These are phyloP conservation scores for Diddensiella santjacobensis DNA, from an alignment of 805 yeast genomes.

Conservation along the genomic window DNA sequence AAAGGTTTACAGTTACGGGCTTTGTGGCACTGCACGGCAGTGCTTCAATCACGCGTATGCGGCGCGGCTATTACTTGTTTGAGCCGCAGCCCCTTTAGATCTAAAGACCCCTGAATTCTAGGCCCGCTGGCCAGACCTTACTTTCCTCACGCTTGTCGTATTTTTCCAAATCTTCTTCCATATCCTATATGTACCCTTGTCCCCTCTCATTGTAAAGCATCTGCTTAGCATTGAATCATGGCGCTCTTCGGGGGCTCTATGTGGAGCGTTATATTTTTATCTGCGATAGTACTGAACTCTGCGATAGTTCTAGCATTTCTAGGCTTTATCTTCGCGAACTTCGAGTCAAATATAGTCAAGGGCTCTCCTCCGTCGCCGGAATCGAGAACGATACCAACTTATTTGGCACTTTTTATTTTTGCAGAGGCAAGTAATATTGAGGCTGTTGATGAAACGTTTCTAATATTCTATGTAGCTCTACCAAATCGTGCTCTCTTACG, in stretches of 20 bases:
- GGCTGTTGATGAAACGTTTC: background rate
- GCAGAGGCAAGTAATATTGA: constrained; percentile 32
- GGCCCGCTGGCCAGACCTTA: too few relatives aligned
- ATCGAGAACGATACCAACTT: constrained; percentile 36
- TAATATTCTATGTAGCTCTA: constrained; percentile 27
- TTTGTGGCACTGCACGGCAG: too few relatives aligned
- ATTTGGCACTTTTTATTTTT: constrained; percentile 46
- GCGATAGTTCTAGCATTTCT: constrained; percentile 29
- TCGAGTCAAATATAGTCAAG: constrained; percentile 23
- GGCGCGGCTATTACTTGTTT: too few relatives aligned
- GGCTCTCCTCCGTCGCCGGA: constrained; percentile 21
- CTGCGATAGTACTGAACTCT: constrained; percentile 11
- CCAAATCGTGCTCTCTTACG: constrained; percentile 38
- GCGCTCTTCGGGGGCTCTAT: constrained; percentile 10
- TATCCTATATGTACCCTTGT: too few relatives aligned
- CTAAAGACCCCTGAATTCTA: too few relatives aligned
- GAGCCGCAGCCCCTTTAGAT: too few relatives aligned
- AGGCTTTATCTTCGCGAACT: constrained; percentile 31
- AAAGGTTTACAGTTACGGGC: too few relatives aligned
- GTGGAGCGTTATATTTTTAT: constrained; percentile 19
- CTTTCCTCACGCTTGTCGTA: too few relatives aligned
- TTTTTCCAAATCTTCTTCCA: too few relatives aligned
- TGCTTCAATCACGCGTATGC: too few relatives aligned
- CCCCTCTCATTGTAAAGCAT: too few relatives aligned
- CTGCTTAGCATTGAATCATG: too few relatives aligned